Conservation (phyloP, 495 filamentous ascomycete genomes). For the Tirmania nivea region DNA sequence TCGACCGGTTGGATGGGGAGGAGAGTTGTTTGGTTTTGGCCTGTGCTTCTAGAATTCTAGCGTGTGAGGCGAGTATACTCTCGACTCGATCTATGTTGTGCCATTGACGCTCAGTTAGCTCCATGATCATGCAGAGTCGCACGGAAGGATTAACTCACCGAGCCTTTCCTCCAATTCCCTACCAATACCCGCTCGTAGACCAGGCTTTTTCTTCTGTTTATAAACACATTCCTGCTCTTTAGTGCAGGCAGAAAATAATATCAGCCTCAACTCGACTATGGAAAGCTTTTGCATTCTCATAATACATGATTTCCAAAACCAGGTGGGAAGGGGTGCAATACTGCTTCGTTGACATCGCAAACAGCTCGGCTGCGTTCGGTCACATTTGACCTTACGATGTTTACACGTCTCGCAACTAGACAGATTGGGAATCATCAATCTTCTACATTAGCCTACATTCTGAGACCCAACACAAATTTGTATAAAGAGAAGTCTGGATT, state of each 20-base stretch:
- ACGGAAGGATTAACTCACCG: slow-evolving; percentile 34
- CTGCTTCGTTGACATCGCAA: slow-evolving; percentile 73
- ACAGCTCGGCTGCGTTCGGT: slow-evolving; percentile 63
- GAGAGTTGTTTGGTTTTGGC: slow-evolving; percentile 18
- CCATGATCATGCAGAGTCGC: too few species aligned
- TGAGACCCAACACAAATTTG: too few species aligned
- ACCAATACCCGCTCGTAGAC: slow-evolving; percentile 60
- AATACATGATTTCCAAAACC: too few species aligned
- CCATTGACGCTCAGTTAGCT: too few species aligned
- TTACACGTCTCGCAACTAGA: slow-evolving; percentile 17
- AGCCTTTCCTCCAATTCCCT: slow-evolving; percentile 69
- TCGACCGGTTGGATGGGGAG: slow-evolving; percentile 4
- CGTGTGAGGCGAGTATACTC: slow-evolving; percentile 30
- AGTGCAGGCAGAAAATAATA: slow-evolving; percentile 1
- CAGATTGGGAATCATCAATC: background rate
- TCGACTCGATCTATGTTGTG: slow-evolving; percentile 30
- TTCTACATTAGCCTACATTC: too few species aligned
- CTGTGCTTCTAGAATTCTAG: slow-evolving; percentile 21
- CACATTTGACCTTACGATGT: slow-evolving; percentile 51
- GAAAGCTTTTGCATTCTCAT: too few species aligned
- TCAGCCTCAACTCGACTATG: background rate
- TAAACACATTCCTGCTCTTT: slow-evolving; percentile 18
- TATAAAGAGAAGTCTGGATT: too few species aligned
- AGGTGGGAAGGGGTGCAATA: slow-evolving; percentile 1
- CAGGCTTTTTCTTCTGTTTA: slow-evolving; percentile 19